A percentile compares a stretch with the other conserved stretches of the same genome.
Conservation (phyloP, 2,329 filamentous ascomycete species). For the Neospermospora avenae region DNA sequence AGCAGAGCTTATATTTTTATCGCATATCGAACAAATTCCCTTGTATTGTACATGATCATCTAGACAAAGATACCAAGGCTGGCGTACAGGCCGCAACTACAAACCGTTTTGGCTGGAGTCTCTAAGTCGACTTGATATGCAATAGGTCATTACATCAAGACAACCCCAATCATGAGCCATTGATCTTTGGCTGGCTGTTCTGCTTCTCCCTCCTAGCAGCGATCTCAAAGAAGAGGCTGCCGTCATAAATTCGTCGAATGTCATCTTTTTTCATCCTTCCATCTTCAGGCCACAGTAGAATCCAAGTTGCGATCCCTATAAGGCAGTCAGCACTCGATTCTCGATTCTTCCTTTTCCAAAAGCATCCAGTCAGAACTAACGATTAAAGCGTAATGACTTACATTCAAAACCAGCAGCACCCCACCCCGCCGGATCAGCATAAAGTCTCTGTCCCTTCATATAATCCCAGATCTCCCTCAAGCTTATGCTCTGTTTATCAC, state of each 20-base stretch:
- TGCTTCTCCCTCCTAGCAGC: slow-evolving; percentile 31
- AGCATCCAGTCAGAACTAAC: no score
- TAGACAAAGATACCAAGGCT: background rate
- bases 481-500: slow-evolving; percentile 39
- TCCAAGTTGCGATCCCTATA: slow-evolving; percentile 47
- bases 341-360: background rate
- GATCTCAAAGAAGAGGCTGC: slow-evolving; percentile 48
- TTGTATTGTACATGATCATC: no score
- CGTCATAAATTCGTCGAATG: slow-evolving; percentile 49
- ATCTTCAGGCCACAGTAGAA: slow-evolving; percentile 54
- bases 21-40: background rate
- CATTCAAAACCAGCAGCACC: slow-evolving; percentile 32
- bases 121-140: no score
- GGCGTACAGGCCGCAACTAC: background rate
- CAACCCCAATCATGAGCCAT: background rate
- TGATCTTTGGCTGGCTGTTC: background rate
- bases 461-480: slow-evolving; percentile 37
- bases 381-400: no score
- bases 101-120: background rate
- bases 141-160: no score
- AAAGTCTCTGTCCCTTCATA: slow-evolving; percentile 41
- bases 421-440: slow-evolving; percentile 43
- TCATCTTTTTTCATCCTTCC: slow-evolving; percentile 57
- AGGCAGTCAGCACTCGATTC: background rate
- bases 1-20: background rate